Conservation (phyloP, 179 eudicot genomes). For the Beta corolliflora region DNA sequence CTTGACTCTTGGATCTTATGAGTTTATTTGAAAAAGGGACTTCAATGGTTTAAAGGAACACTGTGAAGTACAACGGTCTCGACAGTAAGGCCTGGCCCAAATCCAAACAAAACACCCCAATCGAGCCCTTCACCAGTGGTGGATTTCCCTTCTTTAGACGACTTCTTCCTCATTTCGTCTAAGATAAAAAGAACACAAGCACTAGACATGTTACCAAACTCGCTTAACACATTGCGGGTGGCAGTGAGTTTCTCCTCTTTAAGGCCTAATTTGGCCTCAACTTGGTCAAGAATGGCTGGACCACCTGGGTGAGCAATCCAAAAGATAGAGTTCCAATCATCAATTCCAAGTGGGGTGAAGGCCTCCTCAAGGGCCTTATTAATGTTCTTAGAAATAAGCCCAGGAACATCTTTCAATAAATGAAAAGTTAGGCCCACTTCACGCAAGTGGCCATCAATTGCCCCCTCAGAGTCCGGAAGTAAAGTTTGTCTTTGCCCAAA, state of each 20-base stretch:
- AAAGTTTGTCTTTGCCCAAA: constrained; percentile 13
- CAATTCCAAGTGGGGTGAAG: not conserved
- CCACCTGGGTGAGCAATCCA: constrained; percentile 18
- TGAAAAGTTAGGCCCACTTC: constrained; percentile 17
- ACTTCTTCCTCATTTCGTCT: constrained; percentile 17
- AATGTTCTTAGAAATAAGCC: constrained; percentile 7
- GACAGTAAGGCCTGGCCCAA: constrained; percentile 10
- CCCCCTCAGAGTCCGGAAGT: constrained; percentile 11
- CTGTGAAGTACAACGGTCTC: constrained; percentile 14
- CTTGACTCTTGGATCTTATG: not conserved
- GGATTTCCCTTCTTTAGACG: not conserved
- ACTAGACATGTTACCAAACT: constrained; percentile 18
- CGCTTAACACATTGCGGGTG: constrained; percentile 1
- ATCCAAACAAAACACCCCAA: constrained; percentile 11
- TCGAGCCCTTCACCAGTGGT: constrained; percentile 8
- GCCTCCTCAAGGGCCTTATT: constrained; percentile 3
- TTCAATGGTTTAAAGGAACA: constrained; percentile 7
- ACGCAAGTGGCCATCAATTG: constrained; percentile 15
- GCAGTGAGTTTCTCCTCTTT: constrained; percentile 1
- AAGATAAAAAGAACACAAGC: constrained; percentile 11
- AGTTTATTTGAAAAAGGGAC: not conserved
- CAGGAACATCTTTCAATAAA: constrained; percentile 12
- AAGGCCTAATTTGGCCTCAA: constrained; percentile 9
- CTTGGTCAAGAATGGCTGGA: constrained; percentile 11
- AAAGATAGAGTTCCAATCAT: constrained; percentile 9